phyloP scores from a whole-genome alignment of 1,139 yeast genomes.

The Debaryomyces subglobosus region DNA sequence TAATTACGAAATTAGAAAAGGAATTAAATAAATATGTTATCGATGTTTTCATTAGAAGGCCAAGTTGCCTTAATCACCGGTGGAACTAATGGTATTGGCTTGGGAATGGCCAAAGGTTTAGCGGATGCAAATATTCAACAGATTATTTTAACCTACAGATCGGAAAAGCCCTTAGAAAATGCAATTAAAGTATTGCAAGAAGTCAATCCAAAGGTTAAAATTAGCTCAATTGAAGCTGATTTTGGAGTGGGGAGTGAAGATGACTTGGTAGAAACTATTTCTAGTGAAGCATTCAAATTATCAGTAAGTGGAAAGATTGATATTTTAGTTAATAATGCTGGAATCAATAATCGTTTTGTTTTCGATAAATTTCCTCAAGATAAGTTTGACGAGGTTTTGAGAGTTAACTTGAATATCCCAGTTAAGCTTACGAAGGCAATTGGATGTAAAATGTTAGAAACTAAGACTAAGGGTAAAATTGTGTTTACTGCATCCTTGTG shows the following conservation, averaged over 20 bases:
- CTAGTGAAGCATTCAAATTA: constrained; percentile 24
- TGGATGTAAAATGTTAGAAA: constrained; percentile 45
- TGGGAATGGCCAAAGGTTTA: constrained; percentile 37
- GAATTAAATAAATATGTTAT: constrained; percentile 10
- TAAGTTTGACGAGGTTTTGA: constrained; percentile 48
- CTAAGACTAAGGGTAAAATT: constrained; percentile 22
- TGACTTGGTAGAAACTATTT: constrained; percentile 14
- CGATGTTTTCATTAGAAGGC: constrained; percentile 34
- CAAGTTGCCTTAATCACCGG: constrained; percentile 39
- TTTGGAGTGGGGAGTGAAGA: constrained; percentile 18
- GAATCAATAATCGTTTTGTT: constrained; percentile 43
- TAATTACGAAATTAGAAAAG: background rate
- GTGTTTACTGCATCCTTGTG: constrained; percentile 28
- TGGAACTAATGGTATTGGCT: constrained; percentile 40
- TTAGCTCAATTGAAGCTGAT: constrained; percentile 24
- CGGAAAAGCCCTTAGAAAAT: constrained; percentile 19
- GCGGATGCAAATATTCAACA: constrained; percentile 37
- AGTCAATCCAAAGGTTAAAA: constrained; percentile 23
- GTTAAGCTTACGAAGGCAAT: constrained; percentile 48
- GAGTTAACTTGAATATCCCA: constrained; percentile 52
- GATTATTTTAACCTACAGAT: constrained; percentile 29
- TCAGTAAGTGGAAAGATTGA: constrained; percentile 43
- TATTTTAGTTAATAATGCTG: constrained; percentile 60
- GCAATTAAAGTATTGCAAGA: constrained; percentile 21
- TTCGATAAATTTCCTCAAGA: constrained; percentile 41